Evolutionary conservation across 768 basidiomycete species (phyloP).

Genomic region (Tulasnella sp.): DNA sequence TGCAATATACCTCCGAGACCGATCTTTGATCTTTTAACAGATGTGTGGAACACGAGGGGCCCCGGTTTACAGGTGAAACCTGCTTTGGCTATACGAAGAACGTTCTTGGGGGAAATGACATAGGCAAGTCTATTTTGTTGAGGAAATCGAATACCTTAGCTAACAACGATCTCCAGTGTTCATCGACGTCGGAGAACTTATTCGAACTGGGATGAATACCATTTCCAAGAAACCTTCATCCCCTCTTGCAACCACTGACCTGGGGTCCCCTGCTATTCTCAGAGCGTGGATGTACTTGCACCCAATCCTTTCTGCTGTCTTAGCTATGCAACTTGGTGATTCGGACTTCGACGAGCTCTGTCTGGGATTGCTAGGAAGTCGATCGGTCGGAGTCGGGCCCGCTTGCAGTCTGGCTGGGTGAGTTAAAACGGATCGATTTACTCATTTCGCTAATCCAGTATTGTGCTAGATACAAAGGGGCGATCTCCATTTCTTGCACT

Average conservation of each 20-base stretch:
- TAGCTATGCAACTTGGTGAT: slow-evolving; percentile 64
- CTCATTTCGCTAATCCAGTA: background rate
- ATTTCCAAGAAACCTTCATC: slow-evolving; percentile 28
- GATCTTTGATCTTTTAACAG: background rate
- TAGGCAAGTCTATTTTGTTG: background rate
- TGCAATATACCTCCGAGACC: background rate
- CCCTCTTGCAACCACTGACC: slow-evolving; percentile 27
- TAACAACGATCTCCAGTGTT: background rate
- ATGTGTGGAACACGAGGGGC: slow-evolving; percentile 21
- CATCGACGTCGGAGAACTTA: slow-evolving; percentile 20
- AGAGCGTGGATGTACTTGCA: slow-evolving; percentile 54
- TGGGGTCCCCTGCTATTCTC: slow-evolving; percentile 19
- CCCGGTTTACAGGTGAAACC: background rate
- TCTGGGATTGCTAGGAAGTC: slow-evolving; percentile 51
- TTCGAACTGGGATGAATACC: background rate
- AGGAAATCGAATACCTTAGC: too few species aligned
- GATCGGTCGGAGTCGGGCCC: slow-evolving; percentile 17
- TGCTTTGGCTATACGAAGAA: background rate
- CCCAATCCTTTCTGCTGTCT: slow-evolving; percentile 55
- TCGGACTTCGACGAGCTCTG: slow-evolving; percentile 67
- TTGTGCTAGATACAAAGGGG: slow-evolving; percentile 9
- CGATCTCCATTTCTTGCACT: slow-evolving; percentile 41
- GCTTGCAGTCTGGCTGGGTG: slow-evolving; percentile 4
- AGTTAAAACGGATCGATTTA: background rate
- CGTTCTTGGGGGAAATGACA: background rate